These are phyloP conservation scores for Jimgerdemannia lactiflua DNA, from an alignment of 192 early-diverging fungal species.

Conservation along the genomic window DNA sequence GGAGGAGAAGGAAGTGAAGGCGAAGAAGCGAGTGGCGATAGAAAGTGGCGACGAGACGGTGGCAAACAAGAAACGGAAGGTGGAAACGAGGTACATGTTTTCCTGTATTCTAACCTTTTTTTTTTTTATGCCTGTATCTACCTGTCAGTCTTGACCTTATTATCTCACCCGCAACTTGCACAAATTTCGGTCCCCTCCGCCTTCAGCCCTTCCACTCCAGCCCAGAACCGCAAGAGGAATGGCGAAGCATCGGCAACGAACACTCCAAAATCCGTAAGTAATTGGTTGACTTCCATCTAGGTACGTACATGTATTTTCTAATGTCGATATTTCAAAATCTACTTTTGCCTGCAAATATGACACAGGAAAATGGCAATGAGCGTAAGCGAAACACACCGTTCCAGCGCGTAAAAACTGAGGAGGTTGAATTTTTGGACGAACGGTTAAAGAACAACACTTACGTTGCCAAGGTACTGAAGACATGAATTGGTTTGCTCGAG, in stretches of 20 bases:
- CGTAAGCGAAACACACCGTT: slow-evolving; percentile 60
- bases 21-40: not conserved
- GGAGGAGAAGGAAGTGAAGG: not conserved
- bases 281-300: not conserved
- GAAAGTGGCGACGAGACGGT: not conserved
- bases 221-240: not conserved
- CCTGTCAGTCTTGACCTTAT: not conserved
- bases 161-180: not conserved
- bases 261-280: not conserved
- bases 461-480: slow-evolving; percentile 42
- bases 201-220: not conserved
- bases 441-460: slow-evolving; percentile 85
- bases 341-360: not conserved
- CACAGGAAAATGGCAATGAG: not conserved
- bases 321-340: not conserved
- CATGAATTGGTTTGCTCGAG: not conserved
- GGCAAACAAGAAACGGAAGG: not conserved
- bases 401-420: slow-evolving; percentile 77
- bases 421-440: slow-evolving; percentile 78
- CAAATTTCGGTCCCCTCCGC: not conserved
- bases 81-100: not conserved
- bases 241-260: not conserved
- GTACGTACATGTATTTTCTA: not conserved
- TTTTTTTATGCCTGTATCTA: not conserved
- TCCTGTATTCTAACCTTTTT: not conserved